phyloP scores from a whole-genome alignment of 768 basidiomycete genomes.

The Amanita molliuscula region DNA sequence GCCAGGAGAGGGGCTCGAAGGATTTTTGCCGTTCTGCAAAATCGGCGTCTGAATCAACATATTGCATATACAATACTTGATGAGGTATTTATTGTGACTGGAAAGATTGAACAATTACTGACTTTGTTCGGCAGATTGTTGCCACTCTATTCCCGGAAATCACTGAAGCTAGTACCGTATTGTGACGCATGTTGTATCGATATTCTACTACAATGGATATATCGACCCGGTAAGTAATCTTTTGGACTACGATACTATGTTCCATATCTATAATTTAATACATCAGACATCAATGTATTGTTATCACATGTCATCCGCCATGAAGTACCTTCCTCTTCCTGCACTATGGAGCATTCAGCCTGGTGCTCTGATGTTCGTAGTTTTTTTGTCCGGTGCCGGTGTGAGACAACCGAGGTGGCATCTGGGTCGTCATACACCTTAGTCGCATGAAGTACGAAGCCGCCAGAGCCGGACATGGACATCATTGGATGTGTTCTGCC shows the following conservation, averaged over 20 bases:
- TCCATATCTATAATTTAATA: neutral
- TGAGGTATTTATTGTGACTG: conserved; percentile 43
- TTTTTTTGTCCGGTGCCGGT: conserved; percentile 33
- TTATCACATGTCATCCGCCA: neutral
- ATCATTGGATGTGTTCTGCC: conserved; percentile 94
- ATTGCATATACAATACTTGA: conserved; percentile 82
- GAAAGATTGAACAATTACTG: neutral
- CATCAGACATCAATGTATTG: neutral
- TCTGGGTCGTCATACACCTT: conserved; percentile 70
- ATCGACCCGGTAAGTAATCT: neutral
- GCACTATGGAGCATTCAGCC: neutral
- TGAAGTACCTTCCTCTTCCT: neutral
- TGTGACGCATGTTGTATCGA: neutral
- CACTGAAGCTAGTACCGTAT: neutral
- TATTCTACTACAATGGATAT: neutral
- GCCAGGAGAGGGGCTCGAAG: conserved; percentile 86
- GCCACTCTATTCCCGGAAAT: conserved; percentile 51
- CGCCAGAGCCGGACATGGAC: conserved; percentile 83
- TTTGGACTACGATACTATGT: neutral
- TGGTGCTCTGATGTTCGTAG: conserved; percentile 9
- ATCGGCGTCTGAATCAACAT: conserved; percentile 90
- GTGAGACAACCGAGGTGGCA: conserved; percentile 42
- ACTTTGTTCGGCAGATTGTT: conserved; percentile 35
- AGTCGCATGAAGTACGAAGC: conserved; percentile 76
- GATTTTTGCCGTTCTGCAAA: conserved; percentile 91